phyloP scores from a whole-genome alignment of 2,329 filamentous ascomycete genomes.

The Fusarium foetens region DNA sequence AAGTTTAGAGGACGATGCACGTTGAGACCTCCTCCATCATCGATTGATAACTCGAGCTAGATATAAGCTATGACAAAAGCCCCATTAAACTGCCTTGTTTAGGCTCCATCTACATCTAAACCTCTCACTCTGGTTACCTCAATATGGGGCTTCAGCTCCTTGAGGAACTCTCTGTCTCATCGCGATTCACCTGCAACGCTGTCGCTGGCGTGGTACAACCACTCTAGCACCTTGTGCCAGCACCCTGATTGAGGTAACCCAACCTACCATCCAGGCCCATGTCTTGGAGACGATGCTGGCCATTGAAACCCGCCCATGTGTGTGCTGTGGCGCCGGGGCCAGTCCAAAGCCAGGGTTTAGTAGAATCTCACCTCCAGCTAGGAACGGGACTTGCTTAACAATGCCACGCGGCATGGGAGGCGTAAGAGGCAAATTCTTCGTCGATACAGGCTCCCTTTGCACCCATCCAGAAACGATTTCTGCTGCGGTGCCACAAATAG shows the following conservation, averaged over 20 bases:
- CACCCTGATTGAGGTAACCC: slow-evolving; percentile 31
- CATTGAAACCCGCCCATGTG: slow-evolving; percentile 32
- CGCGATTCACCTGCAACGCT: background rate
- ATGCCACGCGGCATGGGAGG: slow-evolving; percentile 29
- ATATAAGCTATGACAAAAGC: slow-evolving; percentile 25
- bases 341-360: slow-evolving; percentile 8
- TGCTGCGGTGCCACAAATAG: slow-evolving; percentile 1
- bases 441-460: slow-evolving; percentile 7
- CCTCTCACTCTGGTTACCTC: slow-evolving; percentile 12
- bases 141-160: slow-evolving; percentile 33
- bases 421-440: slow-evolving; percentile 3
- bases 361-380: background rate
- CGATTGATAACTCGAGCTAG: slow-evolving; percentile 38
- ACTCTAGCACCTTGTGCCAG: slow-evolving; percentile 10
- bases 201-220: slow-evolving; percentile 13
- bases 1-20: slow-evolving; percentile 29
- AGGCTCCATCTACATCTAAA: slow-evolving; percentile 8
- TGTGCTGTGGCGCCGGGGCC: slow-evolving; percentile 27
- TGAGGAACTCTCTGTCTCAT: slow-evolving; percentile 15
- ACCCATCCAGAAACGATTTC: background rate
- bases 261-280: slow-evolving; percentile 8
- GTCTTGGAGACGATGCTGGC: slow-evolving; percentile 2
- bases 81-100: slow-evolving; percentile 26
- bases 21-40: slow-evolving; percentile 11
- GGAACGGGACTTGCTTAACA: slow-evolving; percentile 7